phyloP scores from a whole-genome alignment of 192 early-diverging fungal genomes.

The Mortierella alpina region DNA sequence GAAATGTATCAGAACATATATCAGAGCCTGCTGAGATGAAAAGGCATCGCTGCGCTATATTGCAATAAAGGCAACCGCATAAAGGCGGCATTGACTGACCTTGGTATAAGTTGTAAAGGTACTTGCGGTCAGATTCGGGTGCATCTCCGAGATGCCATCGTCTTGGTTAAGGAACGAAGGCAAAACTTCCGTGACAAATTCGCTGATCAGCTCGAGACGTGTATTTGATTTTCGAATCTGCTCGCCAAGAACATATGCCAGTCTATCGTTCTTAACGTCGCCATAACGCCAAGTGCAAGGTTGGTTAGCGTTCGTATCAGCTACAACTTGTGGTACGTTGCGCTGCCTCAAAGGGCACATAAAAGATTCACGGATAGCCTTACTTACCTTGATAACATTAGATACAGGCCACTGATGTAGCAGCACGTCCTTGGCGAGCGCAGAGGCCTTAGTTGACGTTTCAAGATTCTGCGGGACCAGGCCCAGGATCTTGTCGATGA shows the following conservation, averaged over 20 bases:
- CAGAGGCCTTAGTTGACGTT: slow-evolving; percentile 35
- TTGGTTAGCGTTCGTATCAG: neutral
- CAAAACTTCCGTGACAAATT: slow-evolving; percentile 50
- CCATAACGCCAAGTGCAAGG: neutral
- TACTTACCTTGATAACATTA: slow-evolving; percentile 52
- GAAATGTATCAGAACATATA: neutral
- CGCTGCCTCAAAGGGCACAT: neutral
- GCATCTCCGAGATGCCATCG: slow-evolving; percentile 28
- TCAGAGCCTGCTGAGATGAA: neutral
- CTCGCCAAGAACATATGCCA: slow-evolving; percentile 57
- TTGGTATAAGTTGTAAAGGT: slow-evolving; percentile 59
- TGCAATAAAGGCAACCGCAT: neutral
- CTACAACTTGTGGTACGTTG: neutral
- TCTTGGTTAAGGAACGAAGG: slow-evolving; percentile 55
- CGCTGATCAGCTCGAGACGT: slow-evolving; percentile 45
- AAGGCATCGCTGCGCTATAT: neutral
- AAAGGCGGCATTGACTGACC: slow-evolving; percentile 7
- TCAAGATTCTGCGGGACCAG: slow-evolving; percentile 39
- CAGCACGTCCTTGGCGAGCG: slow-evolving; percentile 46
- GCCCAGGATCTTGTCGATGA: slow-evolving; percentile 51
- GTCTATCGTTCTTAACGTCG: slow-evolving; percentile 42
- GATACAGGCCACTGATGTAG: slow-evolving; percentile 52
- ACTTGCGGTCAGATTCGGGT: slow-evolving; percentile 56
- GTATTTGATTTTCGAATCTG: slow-evolving; percentile 52
- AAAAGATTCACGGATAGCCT: neutral